Evolutionary conservation across 2,329 filamentous ascomycete species (phyloP), one percentile per base, ranked within the genome.

Genomic region (Didymella glomerata): DNA sequence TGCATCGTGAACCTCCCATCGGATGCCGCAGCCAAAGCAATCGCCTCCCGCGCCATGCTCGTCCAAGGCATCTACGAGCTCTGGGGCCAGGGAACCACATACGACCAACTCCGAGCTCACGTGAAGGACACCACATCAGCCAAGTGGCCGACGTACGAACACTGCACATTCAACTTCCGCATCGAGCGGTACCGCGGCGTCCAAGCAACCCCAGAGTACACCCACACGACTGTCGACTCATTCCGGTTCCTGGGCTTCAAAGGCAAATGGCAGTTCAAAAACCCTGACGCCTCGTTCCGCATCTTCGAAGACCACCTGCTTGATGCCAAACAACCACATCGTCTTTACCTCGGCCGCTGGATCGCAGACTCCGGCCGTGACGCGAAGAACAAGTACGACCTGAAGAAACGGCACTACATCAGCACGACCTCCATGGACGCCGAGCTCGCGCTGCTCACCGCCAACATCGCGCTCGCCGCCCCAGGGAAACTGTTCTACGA

Each of bases 401-500:
- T 99, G 22, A 99, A 99, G 82, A 97, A 96, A 78, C 84, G 95
- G 27, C 85, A 85, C 38, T 99, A 99, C 74, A 98, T 99, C 69
- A 92, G 90, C 67, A 98, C 94, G 0, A 99, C 95, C 0, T 95
- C 91, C 45, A 98, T 99, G 95, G 95, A 99, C 74, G 91, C 94
- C 0, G 95, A 98, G 76, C 83, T 99, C 42, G 91, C 93, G 13
- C 84, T 99, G 1, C 82, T 99, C 22, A 97, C 93, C 0, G 95
- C 94, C 1, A 99, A 98, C 72, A 88, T 99, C 67, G 91, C 92
- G 0, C 86, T 91, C 14, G 93, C 93, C 0, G 88, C 82, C 0
- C 90, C 93, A 0, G 94, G 92, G 0, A 96, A 91, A 72, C 75
- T 98, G 2, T 91, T 96, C 69, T 97, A 94, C 71, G 95, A 99